Evolutionary conservation across 306 rosid species (phyloP).

Genomic region (Prunus davidiana): DNA sequence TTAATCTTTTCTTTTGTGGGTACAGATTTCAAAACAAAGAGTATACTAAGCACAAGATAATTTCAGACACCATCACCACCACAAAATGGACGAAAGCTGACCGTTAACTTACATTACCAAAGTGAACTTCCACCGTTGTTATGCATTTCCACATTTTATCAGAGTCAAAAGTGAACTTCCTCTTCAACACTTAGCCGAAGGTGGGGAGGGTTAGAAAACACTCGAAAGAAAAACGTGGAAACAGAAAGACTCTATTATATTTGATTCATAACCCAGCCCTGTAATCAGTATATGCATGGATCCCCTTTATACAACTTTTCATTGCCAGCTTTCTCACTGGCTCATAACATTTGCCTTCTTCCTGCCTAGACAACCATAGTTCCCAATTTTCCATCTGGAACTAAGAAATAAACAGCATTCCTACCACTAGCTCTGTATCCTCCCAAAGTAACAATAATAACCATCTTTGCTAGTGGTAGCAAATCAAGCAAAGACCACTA

Average conservation of each 20-base stretch:
- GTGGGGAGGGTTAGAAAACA: not conserved
- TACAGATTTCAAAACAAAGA: not conserved
- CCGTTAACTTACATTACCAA: not conserved
- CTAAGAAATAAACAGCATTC: too few species aligned
- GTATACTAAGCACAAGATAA: not conserved
- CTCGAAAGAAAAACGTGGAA: not conserved
- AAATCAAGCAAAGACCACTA: not conserved
- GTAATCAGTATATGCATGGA: conserved; percentile 62
- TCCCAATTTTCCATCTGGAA: too few species aligned
- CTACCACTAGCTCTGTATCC: not conserved
- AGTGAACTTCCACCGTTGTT: not conserved
- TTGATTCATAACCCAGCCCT: conserved; percentile 66
- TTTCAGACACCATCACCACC: not conserved
- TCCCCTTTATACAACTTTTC: conserved; percentile 62
- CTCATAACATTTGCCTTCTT: not conserved
- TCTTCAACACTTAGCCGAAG: not conserved
- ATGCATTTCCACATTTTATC: not conserved
- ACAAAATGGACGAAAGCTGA: not conserved
- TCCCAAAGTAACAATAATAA: not conserved
- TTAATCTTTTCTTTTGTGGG: not conserved
- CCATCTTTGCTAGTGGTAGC: not conserved
- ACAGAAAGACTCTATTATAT: not conserved
- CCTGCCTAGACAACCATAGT: not conserved
- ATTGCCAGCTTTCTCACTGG: conserved; percentile 25
- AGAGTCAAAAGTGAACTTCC: not conserved